phyloP scores from a whole-genome alignment of 352 stramenopile genomes.

The Pythium coloratum region DNA sequence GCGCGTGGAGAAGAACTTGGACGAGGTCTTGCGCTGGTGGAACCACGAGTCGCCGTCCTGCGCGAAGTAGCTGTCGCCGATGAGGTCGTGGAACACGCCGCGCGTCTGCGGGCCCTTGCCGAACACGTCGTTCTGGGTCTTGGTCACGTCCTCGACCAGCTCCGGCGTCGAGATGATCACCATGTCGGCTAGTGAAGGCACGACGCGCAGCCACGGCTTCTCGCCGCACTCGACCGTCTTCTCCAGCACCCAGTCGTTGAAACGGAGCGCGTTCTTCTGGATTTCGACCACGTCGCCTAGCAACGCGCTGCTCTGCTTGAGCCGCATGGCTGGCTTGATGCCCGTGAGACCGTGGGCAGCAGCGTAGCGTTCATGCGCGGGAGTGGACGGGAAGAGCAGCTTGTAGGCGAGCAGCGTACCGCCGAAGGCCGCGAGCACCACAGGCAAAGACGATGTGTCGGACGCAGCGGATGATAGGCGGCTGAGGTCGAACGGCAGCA shows the following conservation, averaged over 20 bases:
- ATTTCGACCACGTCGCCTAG: constrained; percentile 15
- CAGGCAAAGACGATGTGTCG: background rate
- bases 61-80: constrained; percentile 24
- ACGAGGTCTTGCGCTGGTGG: constrained; percentile 20
- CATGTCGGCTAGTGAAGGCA: constrained; percentile 18
- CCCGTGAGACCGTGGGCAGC: constrained; percentile 6
- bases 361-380: constrained; percentile 14
- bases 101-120: constrained; percentile 16
- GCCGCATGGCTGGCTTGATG: constrained; percentile 9
- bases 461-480: no score
- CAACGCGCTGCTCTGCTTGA: background rate
- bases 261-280: constrained; percentile 11
- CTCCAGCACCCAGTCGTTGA: constrained; percentile 25
- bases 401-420: constrained; percentile 18
- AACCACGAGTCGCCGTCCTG: constrained; percentile 22
- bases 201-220: constrained; percentile 14
- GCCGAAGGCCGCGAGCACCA: constrained; percentile 3
- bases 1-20: constrained; percentile 19
- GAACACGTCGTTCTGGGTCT: constrained; percentile 23
- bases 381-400: constrained; percentile 6
- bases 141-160: constrained; percentile 23
- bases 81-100: constrained; percentile 16
- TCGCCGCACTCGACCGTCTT: constrained; percentile 12
- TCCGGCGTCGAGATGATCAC: constrained; percentile 20
- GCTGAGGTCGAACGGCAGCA: background rate